Evolutionary conservation across 139 green algal genomes (phyloP).

Genomic region (Closterium sp.): DNA sequence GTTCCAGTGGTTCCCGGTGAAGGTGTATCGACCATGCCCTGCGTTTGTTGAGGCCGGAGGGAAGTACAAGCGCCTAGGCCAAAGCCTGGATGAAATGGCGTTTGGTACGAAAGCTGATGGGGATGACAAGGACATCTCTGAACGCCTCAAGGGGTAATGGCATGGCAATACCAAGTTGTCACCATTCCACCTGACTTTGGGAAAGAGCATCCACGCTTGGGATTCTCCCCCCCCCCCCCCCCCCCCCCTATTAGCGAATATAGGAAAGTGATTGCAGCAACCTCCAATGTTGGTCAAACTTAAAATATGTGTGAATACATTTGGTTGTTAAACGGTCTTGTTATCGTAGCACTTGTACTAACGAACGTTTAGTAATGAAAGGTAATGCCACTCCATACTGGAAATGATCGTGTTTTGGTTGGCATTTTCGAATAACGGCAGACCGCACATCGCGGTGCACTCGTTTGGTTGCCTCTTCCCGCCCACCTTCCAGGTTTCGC

Average conservation of each 20-base stretch:
- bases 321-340: too few species aligned
- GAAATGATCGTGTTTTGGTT: background rate
- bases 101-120: slow-evolving; percentile 24
- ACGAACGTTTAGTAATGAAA: too few species aligned
- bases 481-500: background rate
- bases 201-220: too few species aligned
- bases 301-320: too few species aligned
- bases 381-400: too few species aligned
- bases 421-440: background rate
- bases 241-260: too few species aligned
- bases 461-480: background rate
- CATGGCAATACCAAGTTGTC: too few species aligned
- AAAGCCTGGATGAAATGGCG: slow-evolving; percentile 45
- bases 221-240: too few species aligned
- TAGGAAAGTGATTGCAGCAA: too few species aligned
- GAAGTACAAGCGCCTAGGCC: slow-evolving; percentile 29
- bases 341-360: too few species aligned
- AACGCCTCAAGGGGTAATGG: slow-evolving; percentile 2
- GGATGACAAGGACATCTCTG: slow-evolving; percentile 25
- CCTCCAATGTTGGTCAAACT: too few species aligned
- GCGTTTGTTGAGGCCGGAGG: slow-evolving; percentile 16
- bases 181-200: too few species aligned
- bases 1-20: slow-evolving; percentile 36
- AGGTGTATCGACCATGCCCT: slow-evolving; percentile 40
- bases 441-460: background rate